These are phyloP conservation scores for Chlorella sp. DNA, from an alignment of 139 green algal species.

Conservation along the genomic window DNA sequence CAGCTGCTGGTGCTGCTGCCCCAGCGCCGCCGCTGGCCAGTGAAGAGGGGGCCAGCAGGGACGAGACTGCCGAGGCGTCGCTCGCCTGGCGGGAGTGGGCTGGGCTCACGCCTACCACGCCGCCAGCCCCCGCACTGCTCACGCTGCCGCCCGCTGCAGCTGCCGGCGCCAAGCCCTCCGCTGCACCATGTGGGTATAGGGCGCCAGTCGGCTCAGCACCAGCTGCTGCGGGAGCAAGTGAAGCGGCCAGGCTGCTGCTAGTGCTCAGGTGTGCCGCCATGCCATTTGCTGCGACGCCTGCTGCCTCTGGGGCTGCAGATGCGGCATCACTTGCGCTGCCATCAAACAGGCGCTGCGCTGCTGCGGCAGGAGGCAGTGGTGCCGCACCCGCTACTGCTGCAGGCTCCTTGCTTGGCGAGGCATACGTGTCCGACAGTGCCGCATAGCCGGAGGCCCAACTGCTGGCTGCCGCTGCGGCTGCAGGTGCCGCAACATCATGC, in stretches of 20 bases:
- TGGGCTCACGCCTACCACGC: background rate
- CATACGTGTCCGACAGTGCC: background rate
- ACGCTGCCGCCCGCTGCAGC: background rate
- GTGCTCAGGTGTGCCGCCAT: background rate
- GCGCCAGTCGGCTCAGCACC: background rate
- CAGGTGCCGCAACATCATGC: background rate
- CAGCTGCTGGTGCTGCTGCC: background rate
- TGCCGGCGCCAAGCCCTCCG: background rate
- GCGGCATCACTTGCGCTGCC: background rate
- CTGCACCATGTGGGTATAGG: no score
- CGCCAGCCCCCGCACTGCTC: background rate
- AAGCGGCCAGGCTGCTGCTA: background rate
- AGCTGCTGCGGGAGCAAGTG: background rate
- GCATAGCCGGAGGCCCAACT: conserved; percentile 26
- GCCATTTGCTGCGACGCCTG: background rate
- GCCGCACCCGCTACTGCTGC: background rate
- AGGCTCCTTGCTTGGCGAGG: conserved; percentile 1
- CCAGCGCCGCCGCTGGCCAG: background rate
- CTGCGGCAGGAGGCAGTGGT: background rate
- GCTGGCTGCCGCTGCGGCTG: background rate
- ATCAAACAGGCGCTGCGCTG: background rate
- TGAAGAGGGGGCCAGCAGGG: background rate
- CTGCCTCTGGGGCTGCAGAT: background rate
- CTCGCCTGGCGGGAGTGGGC: background rate
- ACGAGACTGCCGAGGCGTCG: conserved; percentile 10